Evolutionary conservation across 371 early-diverging fungal genomes (phyloP).

Genomic region (Apophysomyces ossiformis): DNA sequence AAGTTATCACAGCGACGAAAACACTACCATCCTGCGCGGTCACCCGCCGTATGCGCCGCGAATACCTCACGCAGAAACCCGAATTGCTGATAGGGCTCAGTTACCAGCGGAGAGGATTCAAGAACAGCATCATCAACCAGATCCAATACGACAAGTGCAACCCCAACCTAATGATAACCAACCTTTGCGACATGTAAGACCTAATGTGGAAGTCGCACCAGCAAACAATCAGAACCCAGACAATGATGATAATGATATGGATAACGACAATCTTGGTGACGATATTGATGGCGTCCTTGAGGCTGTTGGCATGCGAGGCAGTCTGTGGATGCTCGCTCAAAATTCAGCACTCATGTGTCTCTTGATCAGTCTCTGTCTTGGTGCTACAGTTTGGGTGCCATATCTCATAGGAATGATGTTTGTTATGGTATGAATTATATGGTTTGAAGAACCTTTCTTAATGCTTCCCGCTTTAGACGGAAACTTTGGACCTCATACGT

Average conservation of each 20-base stretch:
- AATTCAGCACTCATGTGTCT: constrained; percentile 76
- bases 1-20: background rate
- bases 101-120: background rate
- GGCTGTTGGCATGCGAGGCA: constrained; percentile 86
- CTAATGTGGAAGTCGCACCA: background rate
- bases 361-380: constrained; percentile 71
- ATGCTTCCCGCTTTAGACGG: background rate
- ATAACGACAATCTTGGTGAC: constrained; percentile 66
- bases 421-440: constrained; percentile 21
- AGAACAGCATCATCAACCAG: background rate
- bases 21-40: background rate
- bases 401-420: constrained; percentile 66
- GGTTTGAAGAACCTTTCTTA: background rate
- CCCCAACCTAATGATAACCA: constrained; percentile 3
- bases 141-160: background rate
- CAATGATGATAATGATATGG: constrained; percentile 32
- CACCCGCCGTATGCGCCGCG: background rate
- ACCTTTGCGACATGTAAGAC: background rate
- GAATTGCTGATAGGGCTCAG: background rate
- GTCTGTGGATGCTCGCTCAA: constrained; percentile 67
- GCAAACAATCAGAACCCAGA: constrained; percentile 14
- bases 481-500: constrained; percentile 15
- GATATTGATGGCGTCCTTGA: constrained; percentile 82
- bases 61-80: constrained; percentile 6
- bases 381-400: constrained; percentile 78